A percentile compares a stretch with the other conserved stretches of the same genome.
Evolutionary conservation across 495 filamentous ascomycete species (phyloP).

Genomic region (Aspergillus sclerotiicarbonarius): DNA sequence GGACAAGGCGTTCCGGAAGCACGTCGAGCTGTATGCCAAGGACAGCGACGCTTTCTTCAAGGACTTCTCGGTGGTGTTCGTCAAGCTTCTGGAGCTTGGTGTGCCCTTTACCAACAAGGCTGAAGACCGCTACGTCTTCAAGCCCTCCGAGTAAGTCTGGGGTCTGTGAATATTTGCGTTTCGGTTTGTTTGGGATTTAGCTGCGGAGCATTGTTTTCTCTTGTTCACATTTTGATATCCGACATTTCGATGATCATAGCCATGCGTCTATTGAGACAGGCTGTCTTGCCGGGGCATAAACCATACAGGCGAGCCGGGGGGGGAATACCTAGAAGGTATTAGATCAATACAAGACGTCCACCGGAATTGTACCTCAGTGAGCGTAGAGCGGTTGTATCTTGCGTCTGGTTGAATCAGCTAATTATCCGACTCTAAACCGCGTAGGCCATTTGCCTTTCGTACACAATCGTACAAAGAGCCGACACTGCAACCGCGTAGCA

Average conservation of each 20-base stretch:
- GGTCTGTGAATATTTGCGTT: slow-evolving; percentile 11
- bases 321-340: neutral
- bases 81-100: slow-evolving; percentile 89
- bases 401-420: too few relatives aligned
- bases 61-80: slow-evolving; percentile 77
- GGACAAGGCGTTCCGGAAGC: slow-evolving; percentile 82
- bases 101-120: slow-evolving; percentile 78
- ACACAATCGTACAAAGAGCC: too few relatives aligned
- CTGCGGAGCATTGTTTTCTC: slow-evolving; percentile 12
- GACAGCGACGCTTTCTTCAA: slow-evolving; percentile 90
- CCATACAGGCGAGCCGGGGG: neutral
- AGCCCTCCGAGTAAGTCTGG: slow-evolving; percentile 52
- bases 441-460: too few relatives aligned
- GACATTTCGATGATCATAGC: slow-evolving; percentile 6
- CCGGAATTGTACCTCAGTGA: neutral
- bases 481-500: too few relatives aligned
- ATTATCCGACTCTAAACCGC: too few relatives aligned
- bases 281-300: neutral
- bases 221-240: slow-evolving; percentile 35
- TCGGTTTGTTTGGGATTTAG: slow-evolving; percentile 5
- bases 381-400: too few relatives aligned
- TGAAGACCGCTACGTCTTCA: slow-evolving; percentile 71
- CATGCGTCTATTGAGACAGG: neutral
- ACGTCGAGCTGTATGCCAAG: slow-evolving; percentile 88
- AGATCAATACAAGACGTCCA: neutral